Evolutionary conservation across 2,329 filamentous ascomycete genomes (phyloP).

Genomic region (Magnaporthiopsis incrustans): DNA sequence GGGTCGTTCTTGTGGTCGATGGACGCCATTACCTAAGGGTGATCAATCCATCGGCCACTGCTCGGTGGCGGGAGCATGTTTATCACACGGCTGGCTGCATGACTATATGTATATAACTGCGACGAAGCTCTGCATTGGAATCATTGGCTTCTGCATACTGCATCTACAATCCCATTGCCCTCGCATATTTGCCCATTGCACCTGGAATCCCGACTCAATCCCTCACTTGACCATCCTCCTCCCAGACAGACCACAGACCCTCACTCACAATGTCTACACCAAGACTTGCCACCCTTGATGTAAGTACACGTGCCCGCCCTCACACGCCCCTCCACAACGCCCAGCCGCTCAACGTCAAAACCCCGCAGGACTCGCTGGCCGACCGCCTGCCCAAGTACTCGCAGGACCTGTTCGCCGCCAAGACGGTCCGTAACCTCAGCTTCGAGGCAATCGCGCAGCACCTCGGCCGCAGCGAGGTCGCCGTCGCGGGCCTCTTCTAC

Average conservation of each 20-base stretch:
- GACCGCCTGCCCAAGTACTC: slow-evolving; percentile 64
- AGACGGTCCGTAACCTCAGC: slow-evolving; percentile 64
- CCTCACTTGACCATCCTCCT: too few relatives aligned
- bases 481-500: slow-evolving; percentile 83
- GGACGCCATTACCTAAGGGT: too few relatives aligned
- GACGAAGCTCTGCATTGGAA: too few relatives aligned
- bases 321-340: not conserved
- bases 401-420: slow-evolving; percentile 70
- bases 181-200: too few relatives aligned
- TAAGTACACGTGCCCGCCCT: not conserved
- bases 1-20: too few relatives aligned
- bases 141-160: too few relatives aligned
- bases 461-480: slow-evolving; percentile 73
- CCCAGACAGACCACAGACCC: not conserved
- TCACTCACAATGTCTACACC: not conserved
- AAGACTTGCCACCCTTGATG: slow-evolving; percentile 6
- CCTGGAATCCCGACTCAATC: too few relatives aligned
- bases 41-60: too few relatives aligned
- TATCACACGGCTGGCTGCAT: too few relatives aligned
- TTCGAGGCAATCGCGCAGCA: slow-evolving; percentile 71
- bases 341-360: not conserved
- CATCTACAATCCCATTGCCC: too few relatives aligned
- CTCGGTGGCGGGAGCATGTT: too few relatives aligned
- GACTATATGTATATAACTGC: too few relatives aligned
- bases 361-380: slow-evolving; percentile 51